Evolutionary conservation across 2,329 filamentous ascomycete genomes (phyloP).

Genomic region (Macroventuria anomochaeta): DNA sequence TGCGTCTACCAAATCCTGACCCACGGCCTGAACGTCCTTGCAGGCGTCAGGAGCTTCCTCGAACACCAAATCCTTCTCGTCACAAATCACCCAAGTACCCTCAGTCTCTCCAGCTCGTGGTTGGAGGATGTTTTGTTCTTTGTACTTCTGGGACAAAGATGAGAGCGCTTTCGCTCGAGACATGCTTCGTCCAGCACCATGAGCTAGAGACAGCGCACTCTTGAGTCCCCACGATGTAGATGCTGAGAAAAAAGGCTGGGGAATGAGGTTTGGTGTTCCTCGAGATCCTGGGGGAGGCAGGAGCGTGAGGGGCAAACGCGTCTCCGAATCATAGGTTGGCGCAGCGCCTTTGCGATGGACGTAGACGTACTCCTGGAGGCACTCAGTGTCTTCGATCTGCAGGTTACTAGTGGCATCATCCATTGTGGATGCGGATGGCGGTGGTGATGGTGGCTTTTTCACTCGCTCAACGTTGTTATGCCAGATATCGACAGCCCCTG

Average conservation of each 20-base stretch:
- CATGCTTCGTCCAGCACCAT: slow-evolving; percentile 49
- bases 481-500: slow-evolving; percentile 46
- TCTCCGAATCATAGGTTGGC: slow-evolving; percentile 34
- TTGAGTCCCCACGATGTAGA: slow-evolving; percentile 35
- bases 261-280: slow-evolving; percentile 48
- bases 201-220: slow-evolving; percentile 48
- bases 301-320: slow-evolving; percentile 32
- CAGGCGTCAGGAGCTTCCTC: slow-evolving; percentile 51
- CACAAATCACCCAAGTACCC: slow-evolving; percentile 49
- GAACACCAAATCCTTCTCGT: slow-evolving; percentile 48
- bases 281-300: slow-evolving; percentile 49
- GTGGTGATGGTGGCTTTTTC: slow-evolving; percentile 38
- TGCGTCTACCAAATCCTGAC: slow-evolving; percentile 43
- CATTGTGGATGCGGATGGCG: not conserved
- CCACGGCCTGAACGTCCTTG: slow-evolving; percentile 48
- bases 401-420: not conserved
- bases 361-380: slow-evolving; percentile 31
- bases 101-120: slow-evolving; percentile 27
- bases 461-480: slow-evolving; percentile 48
- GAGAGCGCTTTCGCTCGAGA: slow-evolving; percentile 46
- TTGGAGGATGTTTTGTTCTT: slow-evolving; percentile 37
- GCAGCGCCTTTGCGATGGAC: slow-evolving; percentile 51
- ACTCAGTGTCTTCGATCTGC: not conserved
- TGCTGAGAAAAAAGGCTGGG: slow-evolving; percentile 41
- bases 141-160: slow-evolving; percentile 44